phyloP scores from a whole-genome alignment of 1,284 basidiomycete species.

The Takashimella koratensis region DNA sequence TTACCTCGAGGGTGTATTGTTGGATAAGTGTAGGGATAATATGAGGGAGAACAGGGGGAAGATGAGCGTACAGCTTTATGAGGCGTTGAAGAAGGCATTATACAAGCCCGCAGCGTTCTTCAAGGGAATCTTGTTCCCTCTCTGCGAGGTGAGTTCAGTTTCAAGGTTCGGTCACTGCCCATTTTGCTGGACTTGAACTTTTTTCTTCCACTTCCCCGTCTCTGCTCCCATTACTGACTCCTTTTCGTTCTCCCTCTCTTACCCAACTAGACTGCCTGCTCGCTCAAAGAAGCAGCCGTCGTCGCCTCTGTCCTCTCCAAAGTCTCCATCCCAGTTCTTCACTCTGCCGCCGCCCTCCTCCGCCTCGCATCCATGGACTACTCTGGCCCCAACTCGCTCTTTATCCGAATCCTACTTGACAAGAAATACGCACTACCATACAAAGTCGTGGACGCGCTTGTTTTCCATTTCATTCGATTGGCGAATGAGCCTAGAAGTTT shows the following conservation, averaged over 20 bases:
- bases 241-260: neutral
- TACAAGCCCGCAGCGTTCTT: slow-evolving; percentile 99
- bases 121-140: slow-evolving; percentile 95
- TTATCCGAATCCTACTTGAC: slow-evolving; percentile 94
- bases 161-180: neutral
- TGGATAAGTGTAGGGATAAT: slow-evolving; percentile 87
- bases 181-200: no score
- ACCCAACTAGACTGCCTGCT: slow-evolving; percentile 62
- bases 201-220: neutral
- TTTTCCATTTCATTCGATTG: slow-evolving; percentile 96
- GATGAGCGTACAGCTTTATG: slow-evolving; percentile 89
- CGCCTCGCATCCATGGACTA: slow-evolving; percentile 97
- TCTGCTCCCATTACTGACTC: neutral
- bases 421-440: slow-evolving; percentile 98
- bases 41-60: slow-evolving; percentile 73
- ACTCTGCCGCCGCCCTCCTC: slow-evolving; percentile 91
- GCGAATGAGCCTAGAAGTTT: slow-evolving; percentile 81
- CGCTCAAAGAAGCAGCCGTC: slow-evolving; percentile 92
- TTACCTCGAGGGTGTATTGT: slow-evolving; percentile 85
- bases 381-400: slow-evolving; percentile 88
- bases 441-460: slow-evolving; percentile 95
- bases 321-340: slow-evolving; percentile 90
- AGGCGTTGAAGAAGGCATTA: slow-evolving; percentile 82
- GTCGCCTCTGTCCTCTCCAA: slow-evolving; percentile 87
- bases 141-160: slow-evolving; percentile 71